phyloP scores from a whole-genome alignment of 1,139 yeast genomes.

The Scheffersomyces stambukii region DNA sequence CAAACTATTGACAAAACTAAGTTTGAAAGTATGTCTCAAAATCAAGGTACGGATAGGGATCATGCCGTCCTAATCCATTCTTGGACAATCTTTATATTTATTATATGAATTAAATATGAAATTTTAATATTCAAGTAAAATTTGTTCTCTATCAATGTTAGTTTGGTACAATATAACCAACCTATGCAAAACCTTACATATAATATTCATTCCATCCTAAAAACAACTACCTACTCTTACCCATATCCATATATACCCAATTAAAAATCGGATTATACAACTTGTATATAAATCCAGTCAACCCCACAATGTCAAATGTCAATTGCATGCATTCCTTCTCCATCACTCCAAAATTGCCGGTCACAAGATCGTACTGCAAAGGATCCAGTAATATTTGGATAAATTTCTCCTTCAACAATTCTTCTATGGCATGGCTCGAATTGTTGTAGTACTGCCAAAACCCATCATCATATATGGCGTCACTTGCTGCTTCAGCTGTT shows the following conservation, averaged over 20 bases:
- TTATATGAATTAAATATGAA: too few relatives aligned
- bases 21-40: too few relatives aligned
- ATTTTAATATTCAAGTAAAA: too few relatives aligned
- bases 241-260: constrained; percentile 30
- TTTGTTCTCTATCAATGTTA: too few relatives aligned
- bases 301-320: constrained; percentile 7
- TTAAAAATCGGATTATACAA: constrained; percentile 25
- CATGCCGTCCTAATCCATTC: too few relatives aligned
- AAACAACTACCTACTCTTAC: constrained; percentile 6
- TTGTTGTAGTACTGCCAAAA: constrained; percentile 6
- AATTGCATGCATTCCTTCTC: constrained; percentile 7
- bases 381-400: constrained; percentile 1
- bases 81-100: too few relatives aligned
- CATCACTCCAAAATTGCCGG: constrained; percentile 12
- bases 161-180: too few relatives aligned
- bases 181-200: too few relatives aligned
- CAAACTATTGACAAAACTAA: too few relatives aligned
- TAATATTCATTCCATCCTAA: neutral
- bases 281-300: constrained; percentile 15
- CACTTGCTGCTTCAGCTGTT: too few relatives aligned
- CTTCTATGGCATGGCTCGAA: constrained; percentile 3
- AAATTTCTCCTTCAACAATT: constrained; percentile 6
- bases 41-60: too few relatives aligned
- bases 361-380: constrained; percentile 1
- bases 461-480: neutral